Percentiles rank a stretch among this genome's conserved stretches.
Evolutionary conservation across 441 rosid genomes (phyloP).

Genomic region (Rhodomyrtus psidioides): DNA sequence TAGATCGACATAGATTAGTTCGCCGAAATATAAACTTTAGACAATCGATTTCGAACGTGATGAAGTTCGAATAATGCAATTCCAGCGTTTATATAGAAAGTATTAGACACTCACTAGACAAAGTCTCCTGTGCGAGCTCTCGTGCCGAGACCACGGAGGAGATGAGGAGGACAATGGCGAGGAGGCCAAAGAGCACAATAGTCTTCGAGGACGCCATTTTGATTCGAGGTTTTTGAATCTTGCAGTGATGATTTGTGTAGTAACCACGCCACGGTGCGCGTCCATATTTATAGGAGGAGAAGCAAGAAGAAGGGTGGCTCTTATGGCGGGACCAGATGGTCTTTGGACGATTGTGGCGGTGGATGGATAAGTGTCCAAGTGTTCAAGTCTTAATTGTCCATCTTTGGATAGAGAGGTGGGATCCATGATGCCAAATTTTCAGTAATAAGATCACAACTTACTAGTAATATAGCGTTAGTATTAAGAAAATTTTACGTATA

Average conservation of each 20-base stretch:
- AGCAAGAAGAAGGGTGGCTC: not conserved
- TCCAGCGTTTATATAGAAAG: not conserved
- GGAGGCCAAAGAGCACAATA: conserved; percentile 15
- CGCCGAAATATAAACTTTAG: not conserved
- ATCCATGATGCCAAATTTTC: not conserved
- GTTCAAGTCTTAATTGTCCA: not conserved
- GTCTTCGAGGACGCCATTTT: conserved; percentile 20
- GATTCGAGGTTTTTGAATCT: not conserved
- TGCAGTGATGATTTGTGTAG: not conserved
- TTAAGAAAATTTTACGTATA: too few relatives aligned
- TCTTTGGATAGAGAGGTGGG: not conserved
- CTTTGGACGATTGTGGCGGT: not conserved
- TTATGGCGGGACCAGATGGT: not conserved
- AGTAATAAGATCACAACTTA: not conserved
- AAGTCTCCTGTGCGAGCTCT: conserved; percentile 5
- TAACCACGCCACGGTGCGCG: not conserved
- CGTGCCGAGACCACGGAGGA: conserved; percentile 21
- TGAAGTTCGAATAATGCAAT: not conserved
- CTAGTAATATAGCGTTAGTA: not conserved
- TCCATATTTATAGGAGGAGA: not conserved
- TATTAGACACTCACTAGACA: conserved; percentile 1
- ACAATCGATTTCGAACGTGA: not conserved
- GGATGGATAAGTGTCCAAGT: not conserved
- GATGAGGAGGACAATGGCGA: conserved; percentile 8
- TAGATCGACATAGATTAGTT: not conserved